Evolutionary conservation across 2,329 filamentous ascomycete species (phyloP).

Genomic region (Fusarium beomiforme): DNA sequence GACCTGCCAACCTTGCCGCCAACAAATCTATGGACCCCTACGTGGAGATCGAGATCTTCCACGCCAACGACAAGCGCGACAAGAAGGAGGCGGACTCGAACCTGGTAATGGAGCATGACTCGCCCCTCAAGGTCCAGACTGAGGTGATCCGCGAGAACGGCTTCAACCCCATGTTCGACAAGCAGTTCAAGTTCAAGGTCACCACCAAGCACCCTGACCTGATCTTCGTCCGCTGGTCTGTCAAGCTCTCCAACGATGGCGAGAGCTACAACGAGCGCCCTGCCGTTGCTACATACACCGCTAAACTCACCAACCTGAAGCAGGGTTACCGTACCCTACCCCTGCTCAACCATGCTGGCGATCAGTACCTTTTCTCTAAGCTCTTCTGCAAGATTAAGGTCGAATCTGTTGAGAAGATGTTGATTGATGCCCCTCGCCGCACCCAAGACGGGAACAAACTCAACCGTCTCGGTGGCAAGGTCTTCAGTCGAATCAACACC

Average conservation of each 20-base stretch:
- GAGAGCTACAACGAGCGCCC: conserved; percentile 68
- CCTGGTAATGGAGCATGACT: conserved; percentile 54
- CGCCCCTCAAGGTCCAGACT: conserved; percentile 82
- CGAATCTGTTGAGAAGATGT: conserved; percentile 65
- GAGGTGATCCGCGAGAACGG: conserved; percentile 86
- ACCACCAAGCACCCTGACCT: conserved; percentile 95
- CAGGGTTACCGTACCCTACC: conserved; percentile 94
- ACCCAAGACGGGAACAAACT: conserved; percentile 60
- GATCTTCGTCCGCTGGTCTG: conserved; percentile 92
- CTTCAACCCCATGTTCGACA: conserved; percentile 90
- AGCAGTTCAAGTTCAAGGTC: conserved; percentile 80
- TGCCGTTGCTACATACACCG: conserved; percentile 87
- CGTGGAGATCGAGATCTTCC: conserved; percentile 93
- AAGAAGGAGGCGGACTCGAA: conserved; percentile 79
- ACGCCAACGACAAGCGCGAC: conserved; percentile 92
- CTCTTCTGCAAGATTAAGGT: conserved; percentile 89
- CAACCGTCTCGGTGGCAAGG: conserved; percentile 65
- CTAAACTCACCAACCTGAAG: conserved; percentile 88
- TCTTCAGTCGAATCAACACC: conserved; percentile 64
- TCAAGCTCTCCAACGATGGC: conserved; percentile 86
- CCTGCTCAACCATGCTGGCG: conserved; percentile 86
- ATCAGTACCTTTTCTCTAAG: conserved; percentile 94
- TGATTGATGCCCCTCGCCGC: conserved; percentile 60
- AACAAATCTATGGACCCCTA: conserved; percentile 88
- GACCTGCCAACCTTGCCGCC: conserved; percentile 76